A percentile compares a stretch with the other conserved stretches of the same genome.
Evolutionary conservation across 345 rosid genomes (phyloP).

Genomic region (Schrenkiella parvula): DNA sequence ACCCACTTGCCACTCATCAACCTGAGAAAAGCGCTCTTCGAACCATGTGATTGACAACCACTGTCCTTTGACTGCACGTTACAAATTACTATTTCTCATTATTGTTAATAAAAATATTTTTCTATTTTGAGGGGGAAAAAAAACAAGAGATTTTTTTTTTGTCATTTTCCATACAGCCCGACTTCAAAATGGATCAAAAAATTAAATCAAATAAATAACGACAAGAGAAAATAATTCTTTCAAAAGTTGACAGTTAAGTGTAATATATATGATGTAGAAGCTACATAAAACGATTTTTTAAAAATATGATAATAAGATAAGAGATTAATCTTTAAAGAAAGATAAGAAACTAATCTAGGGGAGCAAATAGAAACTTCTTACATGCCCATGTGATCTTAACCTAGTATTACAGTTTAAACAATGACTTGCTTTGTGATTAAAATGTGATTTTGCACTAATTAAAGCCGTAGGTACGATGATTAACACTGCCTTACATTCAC

Average conservation of each 20-base stretch:
- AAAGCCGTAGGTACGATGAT: not conserved
- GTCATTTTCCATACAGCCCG: not conserved
- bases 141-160: no score
- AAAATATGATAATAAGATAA: not conserved
- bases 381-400: not conserved
- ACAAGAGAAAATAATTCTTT: not conserved
- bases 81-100: not conserved
- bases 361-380: not conserved
- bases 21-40: conserved; percentile 22
- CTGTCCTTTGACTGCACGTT: conserved; percentile 40
- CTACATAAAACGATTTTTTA: not conserved
- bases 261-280: not conserved
- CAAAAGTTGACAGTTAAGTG: not conserved
- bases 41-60: conserved; percentile 56
- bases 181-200: not conserved
- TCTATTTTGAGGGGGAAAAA: no score
- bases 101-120: not conserved
- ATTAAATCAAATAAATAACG: not conserved
- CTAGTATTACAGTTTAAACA: not conserved
- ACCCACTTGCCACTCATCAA: conserved; percentile 34
- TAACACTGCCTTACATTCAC: not conserved
- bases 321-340: not conserved
- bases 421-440: not conserved
- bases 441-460: not conserved
- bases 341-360: not conserved